phyloP scores from a whole-genome alignment of 495 filamentous ascomycete species.

The Daldinia loculata region DNA sequence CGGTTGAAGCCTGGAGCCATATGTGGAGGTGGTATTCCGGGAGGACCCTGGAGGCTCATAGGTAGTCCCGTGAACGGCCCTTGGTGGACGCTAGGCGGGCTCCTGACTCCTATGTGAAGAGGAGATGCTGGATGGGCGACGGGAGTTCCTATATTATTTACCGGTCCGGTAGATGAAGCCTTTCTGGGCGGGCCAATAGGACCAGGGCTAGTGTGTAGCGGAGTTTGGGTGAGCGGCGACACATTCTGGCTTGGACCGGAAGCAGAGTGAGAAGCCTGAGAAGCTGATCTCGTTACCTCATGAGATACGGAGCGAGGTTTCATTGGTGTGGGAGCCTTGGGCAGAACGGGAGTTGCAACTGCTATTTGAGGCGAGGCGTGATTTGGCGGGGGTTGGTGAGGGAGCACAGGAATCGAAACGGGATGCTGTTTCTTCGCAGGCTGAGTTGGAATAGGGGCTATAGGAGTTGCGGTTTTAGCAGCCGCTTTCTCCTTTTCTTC shows the following conservation, averaged over 20 bases:
- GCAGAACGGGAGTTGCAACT: constrained; percentile 79
- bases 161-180: constrained; percentile 45
- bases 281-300: constrained; percentile 77
- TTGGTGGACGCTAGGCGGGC: constrained; percentile 58
- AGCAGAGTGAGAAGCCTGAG: constrained; percentile 64
- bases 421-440: constrained; percentile 60
- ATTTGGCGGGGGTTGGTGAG: constrained; percentile 51
- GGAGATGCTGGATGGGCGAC: constrained; percentile 50
- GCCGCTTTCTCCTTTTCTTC: constrained; percentile 61
- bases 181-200: constrained; percentile 60
- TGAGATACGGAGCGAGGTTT: constrained; percentile 80
- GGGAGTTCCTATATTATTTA: constrained; percentile 25
- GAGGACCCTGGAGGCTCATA: constrained; percentile 61
- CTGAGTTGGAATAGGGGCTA: constrained; percentile 53
- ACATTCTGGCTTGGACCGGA: constrained; percentile 68
- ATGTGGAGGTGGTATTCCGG: constrained; percentile 61
- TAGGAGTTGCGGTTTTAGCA: constrained; percentile 49
- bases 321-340: constrained; percentile 82
- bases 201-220: constrained; percentile 65
- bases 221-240: constrained; percentile 68
- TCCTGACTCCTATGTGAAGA: constrained; percentile 51
- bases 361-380: constrained; percentile 81
- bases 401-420: constrained; percentile 63
- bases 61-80: constrained; percentile 48
- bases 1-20: constrained; percentile 55